These are phyloP conservation scores for Endothia cerciana DNA, from an alignment of 2,329 filamentous ascomycete species.

Conservation along the genomic window DNA sequence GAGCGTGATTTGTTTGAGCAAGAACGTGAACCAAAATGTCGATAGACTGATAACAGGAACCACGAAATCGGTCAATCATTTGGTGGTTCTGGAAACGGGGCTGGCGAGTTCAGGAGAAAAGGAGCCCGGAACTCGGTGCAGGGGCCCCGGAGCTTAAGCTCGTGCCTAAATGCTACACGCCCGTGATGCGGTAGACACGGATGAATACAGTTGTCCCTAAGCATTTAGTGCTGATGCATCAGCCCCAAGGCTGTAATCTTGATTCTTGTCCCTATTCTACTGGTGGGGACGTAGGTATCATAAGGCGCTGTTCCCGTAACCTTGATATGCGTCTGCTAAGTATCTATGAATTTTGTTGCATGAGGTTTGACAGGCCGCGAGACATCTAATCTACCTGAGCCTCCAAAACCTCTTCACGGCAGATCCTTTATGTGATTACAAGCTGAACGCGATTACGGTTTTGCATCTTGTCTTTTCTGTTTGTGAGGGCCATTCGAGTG, in stretches of 20 bases:
- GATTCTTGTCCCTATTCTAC: neutral
- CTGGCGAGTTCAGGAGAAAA: neutral
- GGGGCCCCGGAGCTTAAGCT: no score
- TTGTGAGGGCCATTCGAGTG: no score
- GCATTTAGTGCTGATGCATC: slow-evolving; percentile 7
- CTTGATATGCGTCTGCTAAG: no score
- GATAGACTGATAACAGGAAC: neutral
- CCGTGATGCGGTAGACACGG: neutral
- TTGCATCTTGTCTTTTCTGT: no score
- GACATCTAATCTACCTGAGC: no score
- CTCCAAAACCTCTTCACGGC: no score
- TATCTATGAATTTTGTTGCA: no score
- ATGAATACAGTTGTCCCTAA: neutral
- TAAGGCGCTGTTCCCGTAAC: no score
- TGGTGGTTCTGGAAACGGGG: no score
- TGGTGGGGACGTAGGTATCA: neutral
- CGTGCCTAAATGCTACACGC: neutral
- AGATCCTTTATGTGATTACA: no score
- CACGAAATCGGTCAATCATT: neutral
- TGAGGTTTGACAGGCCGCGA: no score
- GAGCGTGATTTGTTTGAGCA: neutral
- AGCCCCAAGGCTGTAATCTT: neutral
- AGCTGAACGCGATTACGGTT: no score
- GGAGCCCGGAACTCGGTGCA: neutral
- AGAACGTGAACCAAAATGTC: neutral